Conservation (phyloP, 2,329 filamentous ascomycete genomes). For the Fonsecaea nubica region DNA sequence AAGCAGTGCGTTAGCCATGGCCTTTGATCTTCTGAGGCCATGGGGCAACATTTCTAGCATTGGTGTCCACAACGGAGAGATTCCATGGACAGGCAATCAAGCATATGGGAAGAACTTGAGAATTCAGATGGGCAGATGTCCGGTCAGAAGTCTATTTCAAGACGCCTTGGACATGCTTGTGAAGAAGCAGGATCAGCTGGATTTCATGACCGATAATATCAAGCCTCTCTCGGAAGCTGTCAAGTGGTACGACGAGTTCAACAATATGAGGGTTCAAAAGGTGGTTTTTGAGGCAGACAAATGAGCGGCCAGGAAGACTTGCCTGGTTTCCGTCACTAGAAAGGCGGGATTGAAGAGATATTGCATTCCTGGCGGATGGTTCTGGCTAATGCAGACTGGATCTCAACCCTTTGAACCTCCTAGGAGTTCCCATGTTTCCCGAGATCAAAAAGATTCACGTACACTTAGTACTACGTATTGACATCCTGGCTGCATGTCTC, state of each 20-base stretch:
- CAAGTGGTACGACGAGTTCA: constrained; percentile 73
- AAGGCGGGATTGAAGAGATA: not conserved
- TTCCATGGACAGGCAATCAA: constrained; percentile 69
- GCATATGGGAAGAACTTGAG: constrained; percentile 73
- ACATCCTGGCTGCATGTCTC: constrained; percentile 11
- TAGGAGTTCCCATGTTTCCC: constrained; percentile 10
- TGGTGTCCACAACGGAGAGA: constrained; percentile 76
- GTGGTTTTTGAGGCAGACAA: constrained; percentile 67
- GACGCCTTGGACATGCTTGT: constrained; percentile 69
- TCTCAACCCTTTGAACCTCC: constrained; percentile 11
- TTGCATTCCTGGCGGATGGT: not conserved
- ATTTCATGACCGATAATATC: constrained; percentile 77
- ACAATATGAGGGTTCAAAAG: constrained; percentile 76
- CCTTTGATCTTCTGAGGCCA: constrained; percentile 73
- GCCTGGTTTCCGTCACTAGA: not conserved
- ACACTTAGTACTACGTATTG: constrained; percentile 1
- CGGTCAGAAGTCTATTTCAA: constrained; percentile 71
- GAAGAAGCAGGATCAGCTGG: constrained; percentile 69
- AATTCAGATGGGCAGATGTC: constrained; percentile 77
- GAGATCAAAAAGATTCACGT: constrained; percentile 1
- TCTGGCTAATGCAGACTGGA: constrained; percentile 15
- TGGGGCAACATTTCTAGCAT: constrained; percentile 78
- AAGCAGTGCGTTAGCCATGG: constrained; percentile 70
- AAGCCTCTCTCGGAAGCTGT: constrained; percentile 72
- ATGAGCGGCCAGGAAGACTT: constrained; percentile 36